Percentiles rank a stretch among this genome's conserved stretches.
Conservation (phyloP, 2,329 filamentous ascomycete genomes). For the Plectosphaerella sp. region DNA sequence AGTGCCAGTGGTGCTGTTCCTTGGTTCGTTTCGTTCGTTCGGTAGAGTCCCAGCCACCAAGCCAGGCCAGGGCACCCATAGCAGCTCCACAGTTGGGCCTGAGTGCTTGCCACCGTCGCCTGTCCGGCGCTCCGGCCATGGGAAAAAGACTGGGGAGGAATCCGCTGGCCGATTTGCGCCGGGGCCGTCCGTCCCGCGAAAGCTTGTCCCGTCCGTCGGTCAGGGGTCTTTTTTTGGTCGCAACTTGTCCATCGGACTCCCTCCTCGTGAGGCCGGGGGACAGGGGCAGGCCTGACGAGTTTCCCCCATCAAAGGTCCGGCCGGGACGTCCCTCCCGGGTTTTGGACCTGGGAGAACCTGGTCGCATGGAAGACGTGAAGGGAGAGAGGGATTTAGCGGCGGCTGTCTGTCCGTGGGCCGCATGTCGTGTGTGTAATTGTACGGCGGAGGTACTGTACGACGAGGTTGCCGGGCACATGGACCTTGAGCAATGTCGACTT, state of each 20-base stretch:
- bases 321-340: no score
- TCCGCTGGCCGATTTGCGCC: conserved; percentile 8
- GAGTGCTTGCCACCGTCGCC: conserved; percentile 23
- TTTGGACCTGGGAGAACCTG: no score
- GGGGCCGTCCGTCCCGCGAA: conserved; percentile 3
- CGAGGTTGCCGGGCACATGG: no score
- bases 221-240: not conserved
- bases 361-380: not conserved
- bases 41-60: not conserved
- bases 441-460: no score
- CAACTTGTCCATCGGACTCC: no score
- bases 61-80: conserved; percentile 1
- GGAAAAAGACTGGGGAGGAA: no score
- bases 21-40: not conserved
- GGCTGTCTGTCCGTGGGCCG: no score
- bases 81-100: conserved; percentile 30
- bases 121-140: conserved; percentile 8
- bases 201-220: not conserved
- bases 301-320: no score
- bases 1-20: not conserved
- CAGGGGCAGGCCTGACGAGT: no score
- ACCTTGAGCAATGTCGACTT: no score
- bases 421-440: no score
- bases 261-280: not conserved
- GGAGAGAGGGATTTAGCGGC: not conserved